These are phyloP conservation scores for Dactylellina parvicollis DNA, from an alignment of 2,329 filamentous ascomycete genomes.

Conservation along the genomic window DNA sequence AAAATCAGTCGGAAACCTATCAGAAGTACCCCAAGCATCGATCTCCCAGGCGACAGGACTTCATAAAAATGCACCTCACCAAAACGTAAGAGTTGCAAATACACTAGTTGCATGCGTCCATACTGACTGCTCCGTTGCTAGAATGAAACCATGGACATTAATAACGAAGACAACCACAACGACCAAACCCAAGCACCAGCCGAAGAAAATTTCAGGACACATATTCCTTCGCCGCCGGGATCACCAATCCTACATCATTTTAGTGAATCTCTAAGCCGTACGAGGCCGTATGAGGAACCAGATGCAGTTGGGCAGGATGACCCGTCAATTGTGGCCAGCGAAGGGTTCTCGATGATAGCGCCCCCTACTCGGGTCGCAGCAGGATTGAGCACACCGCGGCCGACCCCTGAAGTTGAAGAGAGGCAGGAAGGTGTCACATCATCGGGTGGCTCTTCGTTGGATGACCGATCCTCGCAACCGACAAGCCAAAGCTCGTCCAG, in stretches of 20 bases:
- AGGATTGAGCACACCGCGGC: slow-evolving; percentile 36
- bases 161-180: too few species aligned
- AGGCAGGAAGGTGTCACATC: not conserved
- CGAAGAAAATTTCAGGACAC: slow-evolving; percentile 26
- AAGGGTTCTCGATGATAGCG: slow-evolving; percentile 53
- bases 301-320: slow-evolving; percentile 22
- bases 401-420: slow-evolving; percentile 39
- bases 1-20: slow-evolving; percentile 27
- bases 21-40: not conserved
- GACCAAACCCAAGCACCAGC: not conserved
- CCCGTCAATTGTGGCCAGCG: slow-evolving; percentile 37
- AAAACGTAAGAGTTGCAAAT: not conserved
- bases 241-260: slow-evolving; percentile 17
- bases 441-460: too few species aligned
- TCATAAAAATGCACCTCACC: not conserved
- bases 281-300: not conserved
- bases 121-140: not conserved
- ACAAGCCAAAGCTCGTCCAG: too few species aligned
- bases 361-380: slow-evolving; percentile 3
- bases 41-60: not conserved
- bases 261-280: not conserved
- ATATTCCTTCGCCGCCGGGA: slow-evolving; percentile 48
- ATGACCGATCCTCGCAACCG: too few species aligned
- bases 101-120: not conserved
- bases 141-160: slow-evolving; percentile 10